Evolutionary conservation across 2,329 filamentous ascomycete genomes (phyloP), one percentile per base, ranked within the genome.

Genomic region (Pseudogymnoascus sp.): DNA sequence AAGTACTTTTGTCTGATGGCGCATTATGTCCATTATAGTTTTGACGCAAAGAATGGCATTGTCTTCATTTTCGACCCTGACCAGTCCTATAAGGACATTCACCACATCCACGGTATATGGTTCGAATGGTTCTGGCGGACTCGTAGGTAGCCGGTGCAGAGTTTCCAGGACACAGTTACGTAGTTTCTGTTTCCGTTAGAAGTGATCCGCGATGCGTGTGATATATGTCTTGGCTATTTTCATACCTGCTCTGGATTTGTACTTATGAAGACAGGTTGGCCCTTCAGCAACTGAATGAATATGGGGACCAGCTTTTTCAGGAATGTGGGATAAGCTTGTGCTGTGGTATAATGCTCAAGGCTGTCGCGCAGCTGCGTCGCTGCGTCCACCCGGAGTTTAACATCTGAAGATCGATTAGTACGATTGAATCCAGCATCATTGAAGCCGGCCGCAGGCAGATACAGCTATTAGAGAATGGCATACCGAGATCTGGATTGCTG

Each of bases 1-100:
- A 6, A 97, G 86, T 26, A 88, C 86, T 77, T 93, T 96, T 64
- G 88, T 85, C 76, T 97, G 93, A 73, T 96, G 91, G 59, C 95
- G 87, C 82, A 96, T 91, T 67, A 97, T 88, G 73, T 99, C 95
- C 80, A 96, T 97, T 61, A 96, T 91, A 13, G 93, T 96, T 80
- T 99, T 99, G 78, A 99, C 91, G 74, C 93, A 97, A 66, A 99
- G 79, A n/a, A 96, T 91, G 1, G 93, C 95, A 81, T 99, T 99
- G 67, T 99, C 95, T 77, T 99, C 95, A 71, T 99, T 99, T 76
- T 99, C 95, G 44, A 86, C 88, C 69, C 88, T 87, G 65, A 97
- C 92, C 64, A 99, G 79, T 62, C 85, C 84, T 86, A 97, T 93
- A 67, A 97, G 82, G 68, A 96, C 82, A 72, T 97, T 93, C 65